phyloP scores from a whole-genome alignment of 148 eudicot species.

The Talinum fruticosum region DNA sequence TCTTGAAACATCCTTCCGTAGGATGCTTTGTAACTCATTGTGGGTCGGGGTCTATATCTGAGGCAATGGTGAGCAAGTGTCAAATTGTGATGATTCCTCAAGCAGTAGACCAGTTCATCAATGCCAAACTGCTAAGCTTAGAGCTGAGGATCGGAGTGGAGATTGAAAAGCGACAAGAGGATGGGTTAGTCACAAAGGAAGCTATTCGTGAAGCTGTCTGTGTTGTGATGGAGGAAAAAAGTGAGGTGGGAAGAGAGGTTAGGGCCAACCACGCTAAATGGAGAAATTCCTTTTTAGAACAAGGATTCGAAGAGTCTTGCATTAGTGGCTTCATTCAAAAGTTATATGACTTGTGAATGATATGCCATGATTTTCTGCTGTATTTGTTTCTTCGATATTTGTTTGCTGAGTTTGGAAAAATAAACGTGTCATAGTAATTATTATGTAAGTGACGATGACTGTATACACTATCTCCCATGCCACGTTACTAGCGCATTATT shows the following conservation, averaged over 20 bases:
- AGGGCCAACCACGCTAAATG: conserved; percentile 20
- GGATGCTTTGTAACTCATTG: too few species aligned
- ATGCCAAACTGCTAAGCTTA: conserved; percentile 29
- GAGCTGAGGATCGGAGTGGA: conserved; percentile 23
- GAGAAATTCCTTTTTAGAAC: conserved; percentile 10
- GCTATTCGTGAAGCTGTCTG: conserved; percentile 16
- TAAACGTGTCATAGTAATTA: too few species aligned
- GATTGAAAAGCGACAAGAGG: conserved; percentile 13
- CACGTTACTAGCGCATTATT: too few species aligned
- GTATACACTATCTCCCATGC: too few species aligned
- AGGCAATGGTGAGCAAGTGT: conserved; percentile 27
- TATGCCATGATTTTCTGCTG: too few species aligned
- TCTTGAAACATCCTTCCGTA: too few species aligned
- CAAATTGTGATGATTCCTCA: conserved; percentile 42
- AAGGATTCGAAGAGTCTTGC: conserved; percentile 21
- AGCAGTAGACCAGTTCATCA: conserved; percentile 31
- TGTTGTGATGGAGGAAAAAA: conserved; percentile 20
- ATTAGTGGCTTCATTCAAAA: too few species aligned
- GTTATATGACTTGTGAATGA: too few species aligned
- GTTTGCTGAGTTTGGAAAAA: too few species aligned
- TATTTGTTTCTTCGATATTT: too few species aligned
- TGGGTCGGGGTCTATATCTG: conserved; percentile 42
- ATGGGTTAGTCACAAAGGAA: conserved; percentile 9
- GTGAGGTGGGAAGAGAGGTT: conserved; percentile 20
- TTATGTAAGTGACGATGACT: too few species aligned